Evolutionary conservation across 1,139 yeast species (phyloP), one percentile per base, ranked within the genome.

Genomic region (Debaryomycetaceae sp.): DNA sequence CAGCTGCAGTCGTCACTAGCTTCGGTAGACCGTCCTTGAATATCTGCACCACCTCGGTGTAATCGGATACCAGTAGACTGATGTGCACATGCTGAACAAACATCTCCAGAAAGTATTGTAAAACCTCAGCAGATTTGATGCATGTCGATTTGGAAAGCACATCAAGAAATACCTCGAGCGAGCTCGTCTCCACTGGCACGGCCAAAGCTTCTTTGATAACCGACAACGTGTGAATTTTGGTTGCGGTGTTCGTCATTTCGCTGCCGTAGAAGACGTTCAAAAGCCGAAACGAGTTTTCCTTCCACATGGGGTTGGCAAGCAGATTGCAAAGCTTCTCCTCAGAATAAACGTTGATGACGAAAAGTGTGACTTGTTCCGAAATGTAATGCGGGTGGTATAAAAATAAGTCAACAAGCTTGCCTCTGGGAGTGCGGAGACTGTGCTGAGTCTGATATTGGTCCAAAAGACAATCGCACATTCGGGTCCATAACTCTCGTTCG

Each of bases 281-380:
- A 3, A 79, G 38, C n/a, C 53, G 56, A 15, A 54, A 50, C 28
- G 75, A 58, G 42, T 75, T 73, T 2, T 58, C 62, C 28, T 56
- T 54, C 84, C 88, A 80, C 13, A 64, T 53, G 0, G 71, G 63
- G 27, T 67, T 56, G 2, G 78, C 62, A n/a, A 24, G 21, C 18
- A 22, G 25, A 7, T 23, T 27, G 44, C 88, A 79, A 16, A 68
- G 44, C 31, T 67, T 66, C 33, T 69, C 74, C n/a, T 65, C 62
- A 2, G 57, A 53, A 46, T 74, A 79, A 44, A 61, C 69, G 5
- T 58, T 50, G 23, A 78, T 51, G 1, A 78, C 65, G 35, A 65
- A 64, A 10, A 53, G 42, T 5, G 67, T 61, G 9, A 59, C 58
- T 3, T 52, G 51, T 1, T 57, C 58, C 3, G 70, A 55, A 20